Evolutionary conservation across 306 rosid genomes (phyloP), one percentile per base, ranked within the genome.

Genomic region (Quercus aquifolioides): DNA sequence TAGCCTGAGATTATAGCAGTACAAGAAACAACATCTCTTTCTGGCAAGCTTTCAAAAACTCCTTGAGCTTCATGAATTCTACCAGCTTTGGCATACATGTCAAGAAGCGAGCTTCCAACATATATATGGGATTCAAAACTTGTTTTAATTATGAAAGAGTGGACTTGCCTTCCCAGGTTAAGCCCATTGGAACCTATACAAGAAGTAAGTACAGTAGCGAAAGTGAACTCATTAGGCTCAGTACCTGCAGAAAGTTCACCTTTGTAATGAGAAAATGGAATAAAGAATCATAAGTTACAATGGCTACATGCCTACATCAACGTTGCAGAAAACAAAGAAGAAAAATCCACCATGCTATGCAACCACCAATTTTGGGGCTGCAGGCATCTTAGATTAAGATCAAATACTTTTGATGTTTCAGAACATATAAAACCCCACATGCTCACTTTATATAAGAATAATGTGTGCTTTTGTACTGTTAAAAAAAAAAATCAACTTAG

Each of bases 81-180:
- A 71, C 95, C 92, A 72, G 86, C 84, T 85, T 92, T 94, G 62
- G 97, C 91, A 78, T 94, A 94, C 99, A 94, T 92, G 84, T 94
- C 97, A 51, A 90, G 97, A 55, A 91, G 97, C 51, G 99, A 94
- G 83, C 97, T 92, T 52, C 95, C 99, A 33, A 94, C 97, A 83
- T 78, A 90, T 55, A 91, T 87, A 74, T 94, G 95, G 28, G 86
- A 80, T 49, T 88, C 91, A 33, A 79, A 86, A 63, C 86, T 84
- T 57, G 82, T 85, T 82, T 90, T 94, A 63, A 87, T 54, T 57
- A 85, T 83, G 21, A 86, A 87, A 76, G 91, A 92, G 74, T 94
- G 97, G 77, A 94, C 88, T 89, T 92, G 95, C 81, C 86, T 84
- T 70, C 99, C 99, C 1, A 82, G 81, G 71, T 77, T 23, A 65